A percentile compares a stretch with the other conserved stretches of the same genome.
These are phyloP conservation scores for Cercophora samala DNA, from an alignment of 495 filamentous ascomycete genomes.

Conservation along the genomic window DNA sequence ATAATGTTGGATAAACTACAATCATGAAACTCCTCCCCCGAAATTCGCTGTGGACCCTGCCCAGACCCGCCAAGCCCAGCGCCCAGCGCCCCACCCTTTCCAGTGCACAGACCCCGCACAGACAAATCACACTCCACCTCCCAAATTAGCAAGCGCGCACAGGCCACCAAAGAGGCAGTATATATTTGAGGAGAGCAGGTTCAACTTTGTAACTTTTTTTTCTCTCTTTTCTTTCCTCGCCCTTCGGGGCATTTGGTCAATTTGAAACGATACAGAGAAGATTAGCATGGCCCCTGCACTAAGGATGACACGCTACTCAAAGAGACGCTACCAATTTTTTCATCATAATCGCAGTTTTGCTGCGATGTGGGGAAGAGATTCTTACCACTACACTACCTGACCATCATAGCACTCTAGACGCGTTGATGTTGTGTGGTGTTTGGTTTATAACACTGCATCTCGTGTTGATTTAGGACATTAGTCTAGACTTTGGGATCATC, in stretches of 20 bases:
- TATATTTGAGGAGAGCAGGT: no score
- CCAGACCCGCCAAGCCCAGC: background rate
- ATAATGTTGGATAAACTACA: no score
- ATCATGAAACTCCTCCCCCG: no score
- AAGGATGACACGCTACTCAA: constrained; percentile 99
- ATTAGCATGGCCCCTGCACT: constrained; percentile 99
- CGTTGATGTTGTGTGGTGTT: background rate
- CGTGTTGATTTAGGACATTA: no score
- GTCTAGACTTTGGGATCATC: no score
- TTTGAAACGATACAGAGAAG: constrained; percentile 64
- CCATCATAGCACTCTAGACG: no score
- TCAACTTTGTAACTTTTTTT: constrained; percentile 17
- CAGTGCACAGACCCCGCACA: background rate
- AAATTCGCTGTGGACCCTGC: background rate
- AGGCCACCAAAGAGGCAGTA: no score
- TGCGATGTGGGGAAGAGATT: background rate
- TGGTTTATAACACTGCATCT: no score
- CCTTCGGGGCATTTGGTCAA: constrained; percentile 40
- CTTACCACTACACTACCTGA: no score
- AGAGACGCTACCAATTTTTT: constrained; percentile 90
- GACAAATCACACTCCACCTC: background rate
- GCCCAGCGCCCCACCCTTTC: background rate
- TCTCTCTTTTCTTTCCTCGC: constrained; percentile 28
- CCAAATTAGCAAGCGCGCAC: constrained; percentile 25
- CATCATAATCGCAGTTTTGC: background rate